phyloP scores from a whole-genome alignment of 495 filamentous ascomycete species.

The Astrothelium subdiscretum region DNA sequence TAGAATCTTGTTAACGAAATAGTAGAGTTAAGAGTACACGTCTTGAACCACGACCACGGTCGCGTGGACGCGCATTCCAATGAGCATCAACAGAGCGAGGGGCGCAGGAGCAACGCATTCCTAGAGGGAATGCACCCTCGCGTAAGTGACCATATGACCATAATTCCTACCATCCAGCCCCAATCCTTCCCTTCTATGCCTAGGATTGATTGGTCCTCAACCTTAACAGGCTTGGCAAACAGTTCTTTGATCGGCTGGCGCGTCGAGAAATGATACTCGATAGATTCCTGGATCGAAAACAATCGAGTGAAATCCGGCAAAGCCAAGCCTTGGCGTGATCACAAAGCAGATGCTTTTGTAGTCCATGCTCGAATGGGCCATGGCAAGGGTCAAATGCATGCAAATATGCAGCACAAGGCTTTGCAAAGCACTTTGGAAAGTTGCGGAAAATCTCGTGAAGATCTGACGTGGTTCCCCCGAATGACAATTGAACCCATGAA shows the following conservation, averaged over 20 bases:
- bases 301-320: not conserved
- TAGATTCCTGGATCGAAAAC: not conserved
- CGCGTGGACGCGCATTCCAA: not conserved
- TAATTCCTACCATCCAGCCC: conserved; percentile 23
- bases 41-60: not conserved
- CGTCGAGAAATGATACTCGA: not conserved
- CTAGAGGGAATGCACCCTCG: no score
- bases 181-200: not conserved
- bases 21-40: not conserved
- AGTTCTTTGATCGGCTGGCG: not conserved
- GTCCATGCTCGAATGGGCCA: not conserved
- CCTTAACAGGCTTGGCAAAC: conserved; percentile 12
- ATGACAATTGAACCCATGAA: not conserved
- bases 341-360: not conserved
- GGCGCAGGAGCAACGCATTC: not conserved
- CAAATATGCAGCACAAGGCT: not conserved
- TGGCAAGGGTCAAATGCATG: not conserved
- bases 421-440: not conserved
- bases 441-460: not conserved
- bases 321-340: not conserved
- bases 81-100: not conserved
- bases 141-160: no score
- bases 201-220: conserved; percentile 2
- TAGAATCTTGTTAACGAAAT: not conserved
- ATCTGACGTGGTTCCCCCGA: not conserved